These are phyloP conservation scores for Blastomyces gilchristii DNA, from an alignment of 2,329 filamentous ascomycete genomes.

Conservation along the genomic window DNA sequence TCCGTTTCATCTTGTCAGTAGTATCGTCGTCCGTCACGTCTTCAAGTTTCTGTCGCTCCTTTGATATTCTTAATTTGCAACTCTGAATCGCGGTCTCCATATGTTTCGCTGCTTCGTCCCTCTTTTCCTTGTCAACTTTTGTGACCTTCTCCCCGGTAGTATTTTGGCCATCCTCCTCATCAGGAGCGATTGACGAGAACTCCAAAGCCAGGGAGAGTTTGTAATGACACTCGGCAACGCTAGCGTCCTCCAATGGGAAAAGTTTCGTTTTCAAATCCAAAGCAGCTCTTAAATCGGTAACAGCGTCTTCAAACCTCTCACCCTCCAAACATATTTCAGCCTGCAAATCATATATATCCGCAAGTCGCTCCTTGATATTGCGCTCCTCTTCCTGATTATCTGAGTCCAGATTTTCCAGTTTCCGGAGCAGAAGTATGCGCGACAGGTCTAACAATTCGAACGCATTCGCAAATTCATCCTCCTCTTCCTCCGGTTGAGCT, in stretches of 20 bases:
- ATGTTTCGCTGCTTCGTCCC: slow-evolving; percentile 47
- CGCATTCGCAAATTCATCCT: slow-evolving; percentile 54
- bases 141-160: slow-evolving; percentile 28
- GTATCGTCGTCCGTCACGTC: slow-evolving; percentile 33
- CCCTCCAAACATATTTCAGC: slow-evolving; percentile 97
- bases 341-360: slow-evolving; percentile 86
- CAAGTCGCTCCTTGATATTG: slow-evolving; percentile 72
- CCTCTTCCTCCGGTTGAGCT: slow-evolving; percentile 48
- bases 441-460: slow-evolving; percentile 56
- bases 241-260: slow-evolving; percentile 67
- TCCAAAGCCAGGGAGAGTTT: slow-evolving; percentile 92
- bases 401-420: slow-evolving; percentile 39
- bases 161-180: slow-evolving; percentile 32
- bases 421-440: slow-evolving; percentile 48
- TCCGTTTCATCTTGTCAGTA: slow-evolving; percentile 32
- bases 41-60: slow-evolving; percentile 41
- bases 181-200: slow-evolving; percentile 66
- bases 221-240: slow-evolving; percentile 90
- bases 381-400: slow-evolving; percentile 33
- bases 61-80: slow-evolving; percentile 44
- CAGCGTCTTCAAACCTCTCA: slow-evolving; percentile 81
- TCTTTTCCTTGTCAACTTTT: slow-evolving; percentile 44
- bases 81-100: slow-evolving; percentile 53
- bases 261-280: slow-evolving; percentile 70
- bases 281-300: slow-evolving; percentile 67